Evolutionary conservation across 208 protist genomes (phyloP).

Genomic region (Porcisia hertigi): DNA sequence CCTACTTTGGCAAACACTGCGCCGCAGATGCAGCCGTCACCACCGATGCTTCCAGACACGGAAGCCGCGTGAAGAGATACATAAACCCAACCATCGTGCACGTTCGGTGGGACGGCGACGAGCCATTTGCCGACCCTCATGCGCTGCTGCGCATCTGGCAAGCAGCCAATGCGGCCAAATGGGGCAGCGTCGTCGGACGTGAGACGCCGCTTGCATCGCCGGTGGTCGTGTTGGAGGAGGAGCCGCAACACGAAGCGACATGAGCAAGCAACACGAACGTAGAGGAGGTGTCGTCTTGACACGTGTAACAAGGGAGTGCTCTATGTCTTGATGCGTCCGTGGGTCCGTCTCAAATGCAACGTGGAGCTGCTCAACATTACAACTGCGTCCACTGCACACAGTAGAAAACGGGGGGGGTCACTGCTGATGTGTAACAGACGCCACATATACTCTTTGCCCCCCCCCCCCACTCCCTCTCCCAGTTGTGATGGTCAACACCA

Average conservation of each 20-base stretch:
- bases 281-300: not conserved
- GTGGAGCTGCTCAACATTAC: too few relatives aligned
- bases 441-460: too few relatives aligned
- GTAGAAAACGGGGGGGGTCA: not conserved
- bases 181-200: not conserved
- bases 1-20: not conserved
- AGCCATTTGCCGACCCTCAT: not conserved
- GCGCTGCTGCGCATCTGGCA: conserved; percentile 1
- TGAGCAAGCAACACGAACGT: not conserved
- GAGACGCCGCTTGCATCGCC: not conserved
- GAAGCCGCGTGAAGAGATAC: not conserved
- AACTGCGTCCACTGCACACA: too few relatives aligned
- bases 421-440: too few relatives aligned
- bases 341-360: too few relatives aligned
- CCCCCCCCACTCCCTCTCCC: too few relatives aligned
- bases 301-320: not conserved
- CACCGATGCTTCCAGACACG: not conserved
- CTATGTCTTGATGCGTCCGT: not conserved
- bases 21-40: not conserved
- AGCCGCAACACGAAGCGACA: not conserved
- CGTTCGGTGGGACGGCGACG: not conserved
- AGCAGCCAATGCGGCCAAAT: not conserved
- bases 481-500: too few relatives aligned
- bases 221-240: not conserved
- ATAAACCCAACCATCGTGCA: not conserved